These are phyloP conservation scores for Clarireedia monteithiana DNA, from an alignment of 2,329 filamentous ascomycete genomes.

Conservation along the genomic window DNA sequence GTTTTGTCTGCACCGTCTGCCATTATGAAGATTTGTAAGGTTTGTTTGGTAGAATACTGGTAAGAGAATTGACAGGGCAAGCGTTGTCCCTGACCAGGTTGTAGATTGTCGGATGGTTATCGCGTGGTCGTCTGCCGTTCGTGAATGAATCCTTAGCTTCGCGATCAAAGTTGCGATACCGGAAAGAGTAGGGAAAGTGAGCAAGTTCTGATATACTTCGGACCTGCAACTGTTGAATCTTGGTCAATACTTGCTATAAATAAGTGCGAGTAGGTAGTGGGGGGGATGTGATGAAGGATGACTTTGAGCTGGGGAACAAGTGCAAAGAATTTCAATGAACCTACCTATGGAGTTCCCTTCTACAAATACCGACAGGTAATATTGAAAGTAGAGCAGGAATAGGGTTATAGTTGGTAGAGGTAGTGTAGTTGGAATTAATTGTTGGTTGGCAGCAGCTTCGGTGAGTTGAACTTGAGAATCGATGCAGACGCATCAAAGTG, in stretches of 20 bases:
- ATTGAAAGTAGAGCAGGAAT: slow-evolving; percentile 2
- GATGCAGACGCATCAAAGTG: neutral
- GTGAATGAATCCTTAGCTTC: slow-evolving; percentile 6
- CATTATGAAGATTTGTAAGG: slow-evolving; percentile 53
- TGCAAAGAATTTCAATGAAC: neutral
- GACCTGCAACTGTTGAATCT: neutral
- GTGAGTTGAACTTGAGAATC: slow-evolving; percentile 1
- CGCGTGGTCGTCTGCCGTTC: slow-evolving; percentile 23
- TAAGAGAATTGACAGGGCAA: slow-evolving; percentile 23
- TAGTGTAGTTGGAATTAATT: neutral
- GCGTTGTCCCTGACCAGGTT: slow-evolving; percentile 29
- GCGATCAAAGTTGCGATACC: neutral
- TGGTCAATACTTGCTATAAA: neutral
- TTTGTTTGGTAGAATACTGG: slow-evolving; percentile 23
- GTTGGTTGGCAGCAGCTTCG: slow-evolving; percentile 3
- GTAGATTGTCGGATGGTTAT: slow-evolving; percentile 19
- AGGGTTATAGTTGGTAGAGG: neutral
- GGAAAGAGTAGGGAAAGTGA: neutral
- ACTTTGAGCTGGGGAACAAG: neutral
- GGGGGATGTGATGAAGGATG: neutral
- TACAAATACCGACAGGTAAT: neutral
- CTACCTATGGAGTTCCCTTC: neutral
- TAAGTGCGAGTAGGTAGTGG: neutral
- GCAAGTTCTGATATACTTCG: neutral
- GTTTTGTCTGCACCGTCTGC: slow-evolving; percentile 81